These are phyloP conservation scores for Kentomonas sorsogonicus DNA, from an alignment of 208 protist species.

Conservation along the genomic window DNA sequence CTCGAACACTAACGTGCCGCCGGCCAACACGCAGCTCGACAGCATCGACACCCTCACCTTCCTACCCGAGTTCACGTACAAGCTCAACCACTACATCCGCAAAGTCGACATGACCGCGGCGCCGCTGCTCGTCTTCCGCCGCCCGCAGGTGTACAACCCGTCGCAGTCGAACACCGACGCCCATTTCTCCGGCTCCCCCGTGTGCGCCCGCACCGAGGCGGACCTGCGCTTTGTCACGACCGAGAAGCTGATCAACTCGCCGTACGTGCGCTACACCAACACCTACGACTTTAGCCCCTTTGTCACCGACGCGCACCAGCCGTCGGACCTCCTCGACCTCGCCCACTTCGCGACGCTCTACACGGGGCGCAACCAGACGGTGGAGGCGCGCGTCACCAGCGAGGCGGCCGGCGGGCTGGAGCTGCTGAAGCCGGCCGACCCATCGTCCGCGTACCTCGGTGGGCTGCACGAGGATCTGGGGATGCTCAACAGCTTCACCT, in stretches of 20 bases:
- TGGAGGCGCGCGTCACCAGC: slow-evolving; percentile 27
- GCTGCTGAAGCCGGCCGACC: too few relatives aligned
- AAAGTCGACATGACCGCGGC: slow-evolving; percentile 66
- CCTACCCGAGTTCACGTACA: slow-evolving; percentile 75
- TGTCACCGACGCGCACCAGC: slow-evolving; percentile 22
- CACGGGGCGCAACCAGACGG: slow-evolving; percentile 51
- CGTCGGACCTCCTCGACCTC: slow-evolving; percentile 47
- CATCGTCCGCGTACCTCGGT: slow-evolving; percentile 10
- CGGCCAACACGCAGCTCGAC: slow-evolving; percentile 28
- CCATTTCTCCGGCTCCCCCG: slow-evolving; percentile 22
- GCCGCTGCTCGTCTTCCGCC: slow-evolving; percentile 45
- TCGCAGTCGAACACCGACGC: slow-evolving; percentile 5
- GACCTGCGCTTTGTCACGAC: slow-evolving; percentile 61
- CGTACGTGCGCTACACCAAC: slow-evolving; percentile 41
- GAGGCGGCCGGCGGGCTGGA: slow-evolving; percentile 43
- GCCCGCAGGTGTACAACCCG: slow-evolving; percentile 7
- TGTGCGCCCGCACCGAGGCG: slow-evolving; percentile 56
- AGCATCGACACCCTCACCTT: slow-evolving; percentile 46
- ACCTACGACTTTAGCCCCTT: slow-evolving; percentile 52
- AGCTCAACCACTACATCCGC: slow-evolving; percentile 30
- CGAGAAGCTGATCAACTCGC: slow-evolving; percentile 35
- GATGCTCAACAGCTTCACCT: slow-evolving; percentile 62
- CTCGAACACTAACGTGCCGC: not conserved
- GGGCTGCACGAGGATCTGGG: slow-evolving; percentile 56
- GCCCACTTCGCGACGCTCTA: slow-evolving; percentile 44